Conservation (phyloP, 441 rosid genomes). For the Flueggea neowawraea region DNA sequence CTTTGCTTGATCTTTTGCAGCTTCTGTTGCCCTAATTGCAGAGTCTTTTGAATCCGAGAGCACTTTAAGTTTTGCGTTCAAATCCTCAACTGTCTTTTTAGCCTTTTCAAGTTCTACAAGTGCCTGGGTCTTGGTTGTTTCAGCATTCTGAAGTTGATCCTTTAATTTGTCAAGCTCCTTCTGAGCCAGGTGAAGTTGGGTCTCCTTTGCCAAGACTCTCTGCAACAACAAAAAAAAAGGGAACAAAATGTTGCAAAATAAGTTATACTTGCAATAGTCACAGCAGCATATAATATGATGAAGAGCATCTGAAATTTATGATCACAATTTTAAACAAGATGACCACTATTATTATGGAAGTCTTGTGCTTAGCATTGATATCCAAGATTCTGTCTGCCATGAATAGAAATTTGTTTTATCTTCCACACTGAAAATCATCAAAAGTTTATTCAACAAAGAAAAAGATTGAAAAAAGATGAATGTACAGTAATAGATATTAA, state of each 20-base stretch:
- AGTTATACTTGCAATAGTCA: slow-evolving; percentile 1
- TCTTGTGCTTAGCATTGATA: too few species aligned
- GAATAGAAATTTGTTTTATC: too few species aligned
- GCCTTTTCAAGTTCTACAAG: slow-evolving; percentile 73
- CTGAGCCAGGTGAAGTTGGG: slow-evolving; percentile 82
- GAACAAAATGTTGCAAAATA: neutral
- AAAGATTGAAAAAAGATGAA: too few species aligned
- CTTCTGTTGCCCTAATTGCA: slow-evolving; percentile 59
- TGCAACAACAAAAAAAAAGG: slow-evolving; percentile 22
- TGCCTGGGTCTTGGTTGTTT: slow-evolving; percentile 66
- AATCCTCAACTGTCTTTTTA: slow-evolving; percentile 62
- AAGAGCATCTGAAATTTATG: neutral
- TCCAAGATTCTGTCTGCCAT: too few species aligned
- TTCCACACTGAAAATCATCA: too few species aligned
- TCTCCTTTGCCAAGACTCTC: slow-evolving; percentile 83
- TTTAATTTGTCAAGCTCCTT: slow-evolving; percentile 75
- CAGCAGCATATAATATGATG: neutral
- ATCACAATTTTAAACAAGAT: neutral
- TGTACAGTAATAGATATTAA: too few species aligned
- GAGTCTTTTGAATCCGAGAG: slow-evolving; percentile 60
- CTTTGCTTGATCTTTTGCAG: slow-evolving; percentile 51
- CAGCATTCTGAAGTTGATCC: slow-evolving; percentile 75
- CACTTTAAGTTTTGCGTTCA: slow-evolving; percentile 49
- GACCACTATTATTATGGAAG: neutral
- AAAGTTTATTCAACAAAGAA: too few species aligned